A percentile compares a stretch with the other conserved stretches of the same genome.
Evolutionary conservation across 2,329 filamentous ascomycete genomes (phyloP).

Genomic region (Parasarocladium wereldwijsianum): DNA sequence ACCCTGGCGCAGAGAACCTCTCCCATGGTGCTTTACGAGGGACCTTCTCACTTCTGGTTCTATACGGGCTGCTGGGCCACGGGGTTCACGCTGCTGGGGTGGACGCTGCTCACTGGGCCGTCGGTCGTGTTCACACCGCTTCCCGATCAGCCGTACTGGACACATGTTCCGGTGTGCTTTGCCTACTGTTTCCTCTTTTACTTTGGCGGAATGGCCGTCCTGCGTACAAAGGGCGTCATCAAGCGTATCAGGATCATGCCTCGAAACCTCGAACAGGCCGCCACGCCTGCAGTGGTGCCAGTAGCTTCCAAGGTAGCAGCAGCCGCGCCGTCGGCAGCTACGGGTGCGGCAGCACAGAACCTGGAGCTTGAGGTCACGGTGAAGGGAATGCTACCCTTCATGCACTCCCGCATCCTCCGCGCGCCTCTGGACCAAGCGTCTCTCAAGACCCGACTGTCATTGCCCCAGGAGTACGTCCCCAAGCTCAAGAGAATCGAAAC

Average conservation of each 20-base stretch:
- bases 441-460: slow-evolving; percentile 22
- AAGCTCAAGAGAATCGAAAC: slow-evolving; percentile 18
- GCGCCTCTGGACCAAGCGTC: slow-evolving; percentile 18
- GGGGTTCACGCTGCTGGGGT: slow-evolving; percentile 24
- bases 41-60: slow-evolving; percentile 48
- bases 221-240: slow-evolving; percentile 43
- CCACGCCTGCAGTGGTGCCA: slow-evolving; percentile 7
- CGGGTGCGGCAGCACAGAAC: slow-evolving; percentile 7
- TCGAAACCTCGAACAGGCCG: slow-evolving; percentile 7
- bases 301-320: slow-evolving; percentile 7
- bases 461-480: slow-evolving; percentile 22
- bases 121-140: slow-evolving; percentile 23
- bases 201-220: slow-evolving; percentile 44
- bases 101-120: slow-evolving; percentile 20
- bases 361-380: slow-evolving; percentile 38
- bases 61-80: slow-evolving; percentile 44
- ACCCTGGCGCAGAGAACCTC: slow-evolving; percentile 39
- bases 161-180: slow-evolving; percentile 39
- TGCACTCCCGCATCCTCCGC: slow-evolving; percentile 26
- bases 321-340: slow-evolving; percentile 6
- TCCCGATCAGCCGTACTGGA: slow-evolving; percentile 37
- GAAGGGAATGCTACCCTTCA: slow-evolving; percentile 33
- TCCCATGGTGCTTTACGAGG: slow-evolving; percentile 48
- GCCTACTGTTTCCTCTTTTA: slow-evolving; percentile 44
- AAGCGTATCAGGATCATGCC: slow-evolving; percentile 41